phyloP scores from a whole-genome alignment of 345 rosid species.

The Tarenaya hassleriana region DNA sequence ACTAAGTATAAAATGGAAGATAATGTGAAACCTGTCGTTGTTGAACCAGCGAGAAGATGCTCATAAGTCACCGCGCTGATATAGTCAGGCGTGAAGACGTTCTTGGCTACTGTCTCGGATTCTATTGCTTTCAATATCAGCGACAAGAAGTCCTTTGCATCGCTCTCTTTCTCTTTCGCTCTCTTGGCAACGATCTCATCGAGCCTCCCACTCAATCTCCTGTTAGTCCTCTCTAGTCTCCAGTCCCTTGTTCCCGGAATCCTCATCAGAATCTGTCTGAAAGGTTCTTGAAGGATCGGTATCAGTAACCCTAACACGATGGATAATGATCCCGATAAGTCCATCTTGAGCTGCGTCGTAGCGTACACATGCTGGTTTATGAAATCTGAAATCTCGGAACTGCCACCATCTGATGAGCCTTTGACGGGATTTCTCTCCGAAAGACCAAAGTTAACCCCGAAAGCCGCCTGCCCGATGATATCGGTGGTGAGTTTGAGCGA shows the following conservation, averaged over 20 bases:
- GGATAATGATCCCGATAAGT: conserved; percentile 70
- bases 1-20: conserved; percentile 67
- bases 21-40: conserved; percentile 75
- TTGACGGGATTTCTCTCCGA: conserved; percentile 32
- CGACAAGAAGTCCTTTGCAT: conserved; percentile 74
- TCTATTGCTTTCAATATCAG: conserved; percentile 64
- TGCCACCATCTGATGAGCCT: conserved; percentile 23
- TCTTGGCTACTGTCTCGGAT: conserved; percentile 39
- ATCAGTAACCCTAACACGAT: conserved; percentile 67
- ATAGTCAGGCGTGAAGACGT: conserved; percentile 55
- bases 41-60: conserved; percentile 91
- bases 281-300: conserved; percentile 78
- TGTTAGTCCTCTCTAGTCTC: conserved; percentile 59
- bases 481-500: conserved; percentile 83
- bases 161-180: conserved; percentile 40
- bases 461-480: conserved; percentile 83
- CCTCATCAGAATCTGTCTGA: conserved; percentile 73
- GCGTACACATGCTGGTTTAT: conserved; percentile 83
- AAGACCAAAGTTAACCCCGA: conserved; percentile 75
- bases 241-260: conserved; percentile 87
- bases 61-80: conserved; percentile 85
- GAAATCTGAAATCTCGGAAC: conserved; percentile 49
- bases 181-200: conserved; percentile 66
- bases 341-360: conserved; percentile 90
- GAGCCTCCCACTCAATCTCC: conserved; percentile 46